Evolutionary conservation across 2,329 filamentous ascomycete genomes (phyloP).

Genomic region (Orbilia blumenaviensis): DNA sequence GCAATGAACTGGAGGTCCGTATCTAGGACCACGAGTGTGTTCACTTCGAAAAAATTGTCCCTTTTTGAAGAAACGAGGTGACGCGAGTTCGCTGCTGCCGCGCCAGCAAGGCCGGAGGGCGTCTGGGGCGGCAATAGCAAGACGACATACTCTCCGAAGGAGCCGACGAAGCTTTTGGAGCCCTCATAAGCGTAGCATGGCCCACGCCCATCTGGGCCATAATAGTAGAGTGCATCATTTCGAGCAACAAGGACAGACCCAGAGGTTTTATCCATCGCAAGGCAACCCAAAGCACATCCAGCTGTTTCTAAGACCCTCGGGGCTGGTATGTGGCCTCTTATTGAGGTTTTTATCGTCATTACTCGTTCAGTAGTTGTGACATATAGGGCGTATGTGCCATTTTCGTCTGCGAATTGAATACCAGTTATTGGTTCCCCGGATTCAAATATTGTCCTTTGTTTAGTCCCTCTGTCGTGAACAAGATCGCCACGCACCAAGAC

Average conservation of each 20-base stretch:
- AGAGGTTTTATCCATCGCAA: slow-evolving; percentile 67
- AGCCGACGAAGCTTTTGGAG: slow-evolving; percentile 80
- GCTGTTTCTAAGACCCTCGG: slow-evolving; percentile 87
- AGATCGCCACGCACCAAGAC: slow-evolving; percentile 93
- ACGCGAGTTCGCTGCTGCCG: neutral
- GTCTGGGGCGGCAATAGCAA: slow-evolving; percentile 78
- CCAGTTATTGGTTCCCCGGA: slow-evolving; percentile 96
- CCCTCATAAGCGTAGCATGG: slow-evolving; percentile 91
- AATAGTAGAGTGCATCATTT: slow-evolving; percentile 95
- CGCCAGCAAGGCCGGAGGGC: slow-evolving; percentile 59
- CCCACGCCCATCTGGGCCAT: slow-evolving; percentile 82
- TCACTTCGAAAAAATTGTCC: slow-evolving; percentile 84
- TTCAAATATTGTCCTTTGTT: slow-evolving; percentile 93
- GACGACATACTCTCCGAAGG: slow-evolving; percentile 85
- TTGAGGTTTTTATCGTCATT: slow-evolving; percentile 84
- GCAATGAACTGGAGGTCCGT: slow-evolving; percentile 89
- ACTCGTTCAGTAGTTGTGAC: slow-evolving; percentile 91
- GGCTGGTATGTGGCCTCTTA: slow-evolving; percentile 86
- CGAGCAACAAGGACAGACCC: slow-evolving; percentile 90
- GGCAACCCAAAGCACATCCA: slow-evolving; percentile 92
- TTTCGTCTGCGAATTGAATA: slow-evolving; percentile 73
- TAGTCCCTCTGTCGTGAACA: slow-evolving; percentile 92
- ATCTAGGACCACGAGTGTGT: slow-evolving; percentile 89
- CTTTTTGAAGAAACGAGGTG: slow-evolving; percentile 31
- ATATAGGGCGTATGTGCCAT: slow-evolving; percentile 75